Evolutionary conservation across 345 rosid species (phyloP), one percentile per base, ranked within the genome.

Genomic region (Nephelium lappaceum): DNA sequence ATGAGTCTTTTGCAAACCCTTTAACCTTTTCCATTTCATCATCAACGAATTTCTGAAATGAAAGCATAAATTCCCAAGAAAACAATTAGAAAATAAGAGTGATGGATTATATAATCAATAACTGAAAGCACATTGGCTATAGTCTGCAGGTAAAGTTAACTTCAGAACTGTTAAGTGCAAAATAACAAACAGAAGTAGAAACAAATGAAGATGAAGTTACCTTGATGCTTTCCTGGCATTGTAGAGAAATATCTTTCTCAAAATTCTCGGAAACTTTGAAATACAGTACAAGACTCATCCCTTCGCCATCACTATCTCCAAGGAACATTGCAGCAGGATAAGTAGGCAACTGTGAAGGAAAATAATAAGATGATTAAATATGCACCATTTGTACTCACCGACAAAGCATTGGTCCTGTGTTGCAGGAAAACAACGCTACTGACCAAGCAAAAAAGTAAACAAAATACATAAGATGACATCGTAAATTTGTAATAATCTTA

Each of bases 251-350:
- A 58, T 82, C 90, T 72, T 84, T 85, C 73, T 91, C 97, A 27
- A 86, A 86, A 74, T 87, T 87, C 18, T 95, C 95, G 6, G 87
- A 78, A 68, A 90, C 75, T 84, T 89, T 93, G 69, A 95, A 95
- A 76, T 93, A 92, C 53, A 95, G 85, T 36, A 95, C 93, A 27
- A 95, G 93, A 80, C 98, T 95, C 95, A 95, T 86, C 71, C 99
- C 98, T 90, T 93, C 99, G 9, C 99, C 99, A 81, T 91, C 91
- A 24, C 84, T 87, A 71, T 93, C 98, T 1, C 97, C 98, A 51
- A 88, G 90, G 81, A 95, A 95, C 94, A 95, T 88, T 47, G 96
- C 87, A 47, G 95, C 91, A 60, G 98, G 99, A 86, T 95, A 95
- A 43, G 96, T 92, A 49, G 99, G 99, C 77, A 95, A 83, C 98